These are phyloP conservation scores for Cinchona pubescens DNA, from an alignment of 257 asterid genomes.

Conservation along the genomic window DNA sequence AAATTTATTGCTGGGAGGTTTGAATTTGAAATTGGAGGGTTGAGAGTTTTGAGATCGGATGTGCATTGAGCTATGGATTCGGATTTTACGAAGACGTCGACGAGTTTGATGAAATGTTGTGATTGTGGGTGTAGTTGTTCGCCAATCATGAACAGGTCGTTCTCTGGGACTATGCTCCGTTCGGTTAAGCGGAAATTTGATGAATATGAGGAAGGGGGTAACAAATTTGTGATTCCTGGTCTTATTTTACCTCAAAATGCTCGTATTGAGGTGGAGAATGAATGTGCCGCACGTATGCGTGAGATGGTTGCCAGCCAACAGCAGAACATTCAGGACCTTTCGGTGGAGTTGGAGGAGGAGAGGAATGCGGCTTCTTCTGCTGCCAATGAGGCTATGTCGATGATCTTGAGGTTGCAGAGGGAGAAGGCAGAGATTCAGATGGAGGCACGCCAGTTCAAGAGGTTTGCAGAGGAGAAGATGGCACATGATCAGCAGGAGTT, in stretches of 20 bases:
- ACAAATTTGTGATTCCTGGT: constrained; percentile 41
- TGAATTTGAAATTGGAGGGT: constrained; percentile 23
- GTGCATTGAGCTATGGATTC: constrained; percentile 54
- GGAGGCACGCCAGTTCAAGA: constrained; percentile 89
- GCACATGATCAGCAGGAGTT: constrained; percentile 87
- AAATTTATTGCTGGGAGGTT: constrained; percentile 22
- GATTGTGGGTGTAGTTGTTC: constrained; percentile 72
- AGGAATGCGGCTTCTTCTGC: constrained; percentile 92
- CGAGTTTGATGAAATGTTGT: constrained; percentile 53
- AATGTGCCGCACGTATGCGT: constrained; percentile 69
- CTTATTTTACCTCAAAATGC: constrained; percentile 53
- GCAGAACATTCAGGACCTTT: constrained; percentile 60
- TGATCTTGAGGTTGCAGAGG: constrained; percentile 92
- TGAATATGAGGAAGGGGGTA: constrained; percentile 45
- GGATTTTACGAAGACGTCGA: constrained; percentile 35
- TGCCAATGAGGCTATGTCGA: constrained; percentile 95
- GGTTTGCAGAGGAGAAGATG: constrained; percentile 87
- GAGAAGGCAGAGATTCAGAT: constrained; percentile 89
- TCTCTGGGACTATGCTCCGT: constrained; percentile 50
- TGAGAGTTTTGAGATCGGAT: constrained; percentile 30
- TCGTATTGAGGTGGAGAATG: constrained; percentile 73
- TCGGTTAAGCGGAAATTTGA: constrained; percentile 73
- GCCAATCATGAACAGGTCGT: constrained; percentile 39
- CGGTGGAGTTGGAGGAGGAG: constrained; percentile 87
- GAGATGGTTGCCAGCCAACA: constrained; percentile 81